Evolutionary conservation across 2,329 filamentous ascomycete species (phyloP), one percentile per base, ranked within the genome.

Genomic region (Gnomoniopsis sp.): DNA sequence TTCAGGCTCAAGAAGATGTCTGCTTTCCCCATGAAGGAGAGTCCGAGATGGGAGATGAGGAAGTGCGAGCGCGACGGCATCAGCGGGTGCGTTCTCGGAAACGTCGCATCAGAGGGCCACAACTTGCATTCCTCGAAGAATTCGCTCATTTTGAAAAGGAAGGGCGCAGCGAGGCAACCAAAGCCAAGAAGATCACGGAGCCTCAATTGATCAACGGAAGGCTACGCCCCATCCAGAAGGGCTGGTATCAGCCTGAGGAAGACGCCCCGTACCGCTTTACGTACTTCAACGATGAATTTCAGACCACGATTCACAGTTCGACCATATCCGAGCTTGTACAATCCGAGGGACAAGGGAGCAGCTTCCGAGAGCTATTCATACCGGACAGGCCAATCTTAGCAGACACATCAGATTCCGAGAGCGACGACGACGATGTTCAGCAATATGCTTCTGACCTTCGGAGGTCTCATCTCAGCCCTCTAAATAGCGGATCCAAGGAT

Each of bases 251-350:
- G 43, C 87, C 90, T 55, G 90, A 95, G 63, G 93, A 96, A 61
- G 93, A 97, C 64, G 86, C 88, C 0, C 95, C 95, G 0, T 98
- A 96, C 71, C 85, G 95, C 26, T 99, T 97, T 72, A 98, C 95
- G 0, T 99, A 99, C 73, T 99, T 99, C 80, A 98, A 98, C 72
- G 95, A 98, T 70, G 91, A 96, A 63, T 91, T 98, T 57, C 89
- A 91, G 67, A 96, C 90, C 72, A 99, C 95, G 0, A 96, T 99
- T 62, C 95, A 99, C 73, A 95, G 92, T 61, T 91, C 96, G 72
- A 95, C 89, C 0, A 96, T 99, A 58, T 96, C 92, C 2, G 95
- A 97, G 71, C 82, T 99, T 21, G 83, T 96, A 10, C 92, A 96
- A 65, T 88, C 90, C 0, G 60, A 62, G 49, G 60, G 60, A 17